Evolutionary conservation across 106 monocot species (phyloP).

Genomic region (Acorus calamus): DNA sequence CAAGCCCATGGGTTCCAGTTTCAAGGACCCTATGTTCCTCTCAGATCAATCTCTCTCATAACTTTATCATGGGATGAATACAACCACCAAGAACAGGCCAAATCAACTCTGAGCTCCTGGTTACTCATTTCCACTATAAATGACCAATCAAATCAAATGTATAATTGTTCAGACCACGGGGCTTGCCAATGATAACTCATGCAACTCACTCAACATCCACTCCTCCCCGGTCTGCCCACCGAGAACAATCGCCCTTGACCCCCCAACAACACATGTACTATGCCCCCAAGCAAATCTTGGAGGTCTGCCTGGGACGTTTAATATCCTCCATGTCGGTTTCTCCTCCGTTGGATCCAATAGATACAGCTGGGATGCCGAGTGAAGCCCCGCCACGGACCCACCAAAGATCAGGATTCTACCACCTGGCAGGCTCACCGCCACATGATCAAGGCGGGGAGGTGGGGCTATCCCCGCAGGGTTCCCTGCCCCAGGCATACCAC

Average conservation of each 20-base stretch:
- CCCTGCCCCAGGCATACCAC: slow-evolving; percentile 89
- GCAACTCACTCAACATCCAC: slow-evolving; percentile 87
- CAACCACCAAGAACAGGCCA: too few relatives aligned
- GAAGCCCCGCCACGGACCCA: slow-evolving; percentile 92
- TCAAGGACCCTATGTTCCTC: too few relatives aligned
- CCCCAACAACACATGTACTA: slow-evolving; percentile 88
- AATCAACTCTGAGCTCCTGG: too few relatives aligned
- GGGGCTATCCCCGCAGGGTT: slow-evolving; percentile 79
- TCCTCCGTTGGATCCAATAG: slow-evolving; percentile 87
- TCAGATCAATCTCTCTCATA: too few relatives aligned
- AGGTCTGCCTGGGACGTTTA: slow-evolving; percentile 80
- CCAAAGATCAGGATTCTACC: slow-evolving; percentile 87
- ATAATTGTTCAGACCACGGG: not conserved
- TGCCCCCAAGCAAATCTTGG: slow-evolving; percentile 98
- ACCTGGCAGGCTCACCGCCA: slow-evolving; percentile 76
- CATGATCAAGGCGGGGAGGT: slow-evolving; percentile 92
- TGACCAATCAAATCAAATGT: too few relatives aligned
- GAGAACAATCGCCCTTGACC: slow-evolving; percentile 74
- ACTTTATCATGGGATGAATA: too few relatives aligned
- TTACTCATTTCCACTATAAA: too few relatives aligned
- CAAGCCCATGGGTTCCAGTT: too few relatives aligned
- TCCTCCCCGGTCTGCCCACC: slow-evolving; percentile 96
- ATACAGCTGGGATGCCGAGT: slow-evolving; percentile 94
- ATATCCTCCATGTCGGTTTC: slow-evolving; percentile 81
- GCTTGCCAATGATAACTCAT: slow-evolving; percentile 67